Evolutionary conservation across 306 rosid genomes (phyloP).

Genomic region (Ammopiptanthus mongolicus): DNA sequence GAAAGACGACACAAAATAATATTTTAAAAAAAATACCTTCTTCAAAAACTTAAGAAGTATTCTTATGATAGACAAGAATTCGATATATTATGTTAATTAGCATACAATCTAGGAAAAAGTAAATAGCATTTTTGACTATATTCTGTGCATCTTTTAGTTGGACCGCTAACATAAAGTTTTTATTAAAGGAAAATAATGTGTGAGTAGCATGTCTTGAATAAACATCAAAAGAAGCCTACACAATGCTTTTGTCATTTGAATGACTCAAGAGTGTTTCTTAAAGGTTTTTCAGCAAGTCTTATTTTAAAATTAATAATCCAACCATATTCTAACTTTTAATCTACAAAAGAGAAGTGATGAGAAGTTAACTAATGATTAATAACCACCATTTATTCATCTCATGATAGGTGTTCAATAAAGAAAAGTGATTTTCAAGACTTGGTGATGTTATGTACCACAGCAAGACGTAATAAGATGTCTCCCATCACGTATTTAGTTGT

Average conservation of each 20-base stretch:
- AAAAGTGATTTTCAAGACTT: no score
- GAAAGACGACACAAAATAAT: no score
- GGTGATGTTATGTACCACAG: no score
- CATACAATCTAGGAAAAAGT: no score
- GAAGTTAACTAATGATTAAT: not conserved
- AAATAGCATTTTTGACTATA: no score
- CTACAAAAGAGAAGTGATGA: not conserved
- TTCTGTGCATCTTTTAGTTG: not conserved
- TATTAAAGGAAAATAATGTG: not conserved
- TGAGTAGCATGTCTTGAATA: not conserved
- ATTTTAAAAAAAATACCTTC: no score
- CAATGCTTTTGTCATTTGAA: not conserved
- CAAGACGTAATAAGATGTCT: no score
- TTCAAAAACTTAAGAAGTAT: no score
- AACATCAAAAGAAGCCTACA: not conserved
- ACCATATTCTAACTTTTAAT: not conserved
- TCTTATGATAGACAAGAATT: no score
- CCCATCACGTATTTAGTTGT: no score
- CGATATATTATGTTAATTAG: no score
- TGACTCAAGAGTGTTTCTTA: not conserved
- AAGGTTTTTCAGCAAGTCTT: not conserved
- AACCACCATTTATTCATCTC: not conserved
- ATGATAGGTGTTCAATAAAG: not conserved
- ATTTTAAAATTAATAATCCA: not conserved
- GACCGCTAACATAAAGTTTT: not conserved